These are phyloP conservation scores for Flammula alnicola DNA, from an alignment of 1,284 basidiomycete genomes.

Conservation along the genomic window DNA sequence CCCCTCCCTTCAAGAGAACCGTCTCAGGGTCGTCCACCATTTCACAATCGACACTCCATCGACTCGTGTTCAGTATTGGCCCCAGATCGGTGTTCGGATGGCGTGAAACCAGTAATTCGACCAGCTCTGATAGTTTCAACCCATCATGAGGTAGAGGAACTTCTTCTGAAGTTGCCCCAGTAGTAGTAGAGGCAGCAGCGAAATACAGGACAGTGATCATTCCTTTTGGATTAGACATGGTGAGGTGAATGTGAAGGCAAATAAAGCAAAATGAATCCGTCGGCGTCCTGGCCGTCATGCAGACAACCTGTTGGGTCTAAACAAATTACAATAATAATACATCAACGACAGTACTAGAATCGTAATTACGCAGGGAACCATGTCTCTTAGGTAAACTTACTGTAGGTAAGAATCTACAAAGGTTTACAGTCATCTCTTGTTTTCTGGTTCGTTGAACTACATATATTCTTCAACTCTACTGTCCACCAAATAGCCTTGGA, in stretches of 20 bases:
- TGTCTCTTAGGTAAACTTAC: too few species aligned
- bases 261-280: too few species aligned
- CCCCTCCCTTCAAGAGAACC: conserved; percentile 65
- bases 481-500: conserved; percentile 91
- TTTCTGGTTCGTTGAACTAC: too few species aligned
- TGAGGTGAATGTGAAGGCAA: background rate
- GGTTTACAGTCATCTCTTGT: too few species aligned
- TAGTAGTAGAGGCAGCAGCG: conserved; percentile 75
- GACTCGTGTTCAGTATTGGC: conserved; percentile 59
- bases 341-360: too few species aligned
- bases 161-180: conserved; percentile 56
- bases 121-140: conserved; percentile 59
- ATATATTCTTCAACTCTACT: conserved; percentile 53
- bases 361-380: too few species aligned
- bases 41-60: conserved; percentile 81
- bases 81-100: conserved; percentile 57
- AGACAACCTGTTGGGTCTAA: too few species aligned
- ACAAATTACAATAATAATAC: too few species aligned
- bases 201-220: conserved; percentile 78
- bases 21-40: conserved; percentile 69
- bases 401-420: too few species aligned
- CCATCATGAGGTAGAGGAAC: conserved; percentile 47
- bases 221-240: conserved; percentile 17
- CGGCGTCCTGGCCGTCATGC: too few species aligned
- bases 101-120: conserved; percentile 50